Evolutionary conservation across 2,329 filamentous ascomycete genomes (phyloP), one percentile per base, ranked within the genome.

Genomic region (Fusarium longipes): DNA sequence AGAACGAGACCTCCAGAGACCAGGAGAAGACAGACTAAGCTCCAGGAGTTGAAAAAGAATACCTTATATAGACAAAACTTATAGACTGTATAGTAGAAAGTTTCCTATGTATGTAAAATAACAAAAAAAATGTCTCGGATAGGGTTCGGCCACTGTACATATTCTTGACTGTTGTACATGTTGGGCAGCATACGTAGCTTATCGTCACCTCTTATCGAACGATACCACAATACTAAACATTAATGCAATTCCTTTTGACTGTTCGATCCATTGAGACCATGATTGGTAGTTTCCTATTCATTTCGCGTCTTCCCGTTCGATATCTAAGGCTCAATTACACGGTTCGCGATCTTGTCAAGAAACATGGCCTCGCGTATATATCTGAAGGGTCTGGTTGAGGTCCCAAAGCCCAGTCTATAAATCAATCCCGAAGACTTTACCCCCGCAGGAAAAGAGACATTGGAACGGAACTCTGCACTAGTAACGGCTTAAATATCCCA

Each of bases 361-460:
- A 82, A 0, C 82, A 87, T 43, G 87, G 87, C 6, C 77, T 90
- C 3, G 76, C 90, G 35, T 89, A 84, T 73, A 89, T 86, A 1
- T 79, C 88, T 64, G 70, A 83, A 15, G 87, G 87, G n/a, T 79
- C 78, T 2, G 79, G 88, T 39, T 58, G 77, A 1, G 76, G 76
- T 0, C 80, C 87, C 17, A 75, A n/a, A 77, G 35, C 80, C 80
- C 0, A 70, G 78, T 14, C 70, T 82, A 12, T 65, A 81, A 8
- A 73, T 76, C 6, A 79, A 77, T 1, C 80, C 82, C 60, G 78
- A 81, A 65, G 80, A 82, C 33, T 78, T 81, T 18, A 78, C 82
- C 14, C 80, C 80, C 4, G 76, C 78, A 8, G 75, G 74, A 0
- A 73, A 77, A 12, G 86, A 85, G 60, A 73, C 72, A n/a, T n/a